These are phyloP conservation scores for Liriodendron chinense DNA, from an alignment of 164 flowering plant species.

Conservation along the genomic window DNA sequence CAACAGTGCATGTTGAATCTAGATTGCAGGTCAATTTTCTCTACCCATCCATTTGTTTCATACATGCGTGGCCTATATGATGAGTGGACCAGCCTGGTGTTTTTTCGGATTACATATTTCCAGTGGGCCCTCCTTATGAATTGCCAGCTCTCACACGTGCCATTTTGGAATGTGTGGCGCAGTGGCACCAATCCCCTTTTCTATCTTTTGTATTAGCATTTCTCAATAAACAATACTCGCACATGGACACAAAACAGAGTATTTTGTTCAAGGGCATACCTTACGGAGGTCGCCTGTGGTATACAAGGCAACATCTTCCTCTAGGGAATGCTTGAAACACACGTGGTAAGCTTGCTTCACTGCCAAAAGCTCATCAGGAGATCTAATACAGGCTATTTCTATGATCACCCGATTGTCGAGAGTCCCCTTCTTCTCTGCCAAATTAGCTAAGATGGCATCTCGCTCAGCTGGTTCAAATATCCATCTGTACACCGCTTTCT, in stretches of 20 bases:
- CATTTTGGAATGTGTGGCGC: no score
- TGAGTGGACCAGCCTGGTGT: no score
- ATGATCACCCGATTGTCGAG: constrained; percentile 44
- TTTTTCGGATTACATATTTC: no score
- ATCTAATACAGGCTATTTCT: constrained; percentile 52
- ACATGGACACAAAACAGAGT: background rate
- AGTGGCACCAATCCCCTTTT: background rate
- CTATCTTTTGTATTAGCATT: no score
- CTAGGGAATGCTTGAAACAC: constrained; percentile 65
- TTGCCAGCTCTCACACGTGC: no score
- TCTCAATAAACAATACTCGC: background rate
- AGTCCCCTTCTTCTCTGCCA: constrained; percentile 37
- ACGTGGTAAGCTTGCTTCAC: constrained; percentile 64
- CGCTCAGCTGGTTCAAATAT: constrained; percentile 68
- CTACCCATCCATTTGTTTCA: no score
- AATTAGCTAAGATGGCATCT: constrained; percentile 67
- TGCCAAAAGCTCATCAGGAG: constrained; percentile 54
- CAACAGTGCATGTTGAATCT: no score
- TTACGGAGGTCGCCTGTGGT: constrained; percentile 69
- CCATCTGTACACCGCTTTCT: constrained; percentile 63
- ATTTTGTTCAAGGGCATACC: constrained; percentile 26
- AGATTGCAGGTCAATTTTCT: no score
- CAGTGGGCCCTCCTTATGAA: no score
- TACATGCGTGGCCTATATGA: no score
- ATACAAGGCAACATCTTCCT: constrained; percentile 76